Conservation (phyloP, 2,329 filamentous ascomycete species). For the Pezicula neosporulosa region DNA sequence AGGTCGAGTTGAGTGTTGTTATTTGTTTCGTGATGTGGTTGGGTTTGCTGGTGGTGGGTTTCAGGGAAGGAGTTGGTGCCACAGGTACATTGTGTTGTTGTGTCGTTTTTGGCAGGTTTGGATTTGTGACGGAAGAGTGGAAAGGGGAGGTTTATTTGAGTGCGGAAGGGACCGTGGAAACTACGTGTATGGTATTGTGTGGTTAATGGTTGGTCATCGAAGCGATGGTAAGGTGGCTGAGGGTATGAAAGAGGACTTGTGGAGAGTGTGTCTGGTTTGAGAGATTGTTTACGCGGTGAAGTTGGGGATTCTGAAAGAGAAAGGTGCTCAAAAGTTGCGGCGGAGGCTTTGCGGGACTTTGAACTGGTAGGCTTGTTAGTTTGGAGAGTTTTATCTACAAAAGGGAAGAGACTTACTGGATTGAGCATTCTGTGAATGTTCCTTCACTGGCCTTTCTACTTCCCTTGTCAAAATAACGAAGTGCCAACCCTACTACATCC, state of each 20-base stretch:
- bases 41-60: background rate
- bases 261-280: background rate
- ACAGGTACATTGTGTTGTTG: background rate
- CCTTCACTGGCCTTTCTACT: slow-evolving; percentile 8
- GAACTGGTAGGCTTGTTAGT: background rate
- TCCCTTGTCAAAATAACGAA: slow-evolving; percentile 19
- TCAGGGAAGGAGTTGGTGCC: background rate
- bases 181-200: background rate
- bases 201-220: background rate
- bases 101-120: background rate
- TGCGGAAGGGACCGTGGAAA: slow-evolving; percentile 16
- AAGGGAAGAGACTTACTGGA: slow-evolving; percentile 1
- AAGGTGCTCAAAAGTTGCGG: slow-evolving; percentile 5
- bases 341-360: slow-evolving; percentile 5
- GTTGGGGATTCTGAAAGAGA: slow-evolving; percentile 1
- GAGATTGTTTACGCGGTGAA: background rate
- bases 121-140: slow-evolving; percentile 5
- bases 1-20: background rate
- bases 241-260: background rate
- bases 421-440: slow-evolving; percentile 1
- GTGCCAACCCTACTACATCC: slow-evolving; percentile 19
- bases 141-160: slow-evolving; percentile 17
- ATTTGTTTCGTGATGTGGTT: background rate
- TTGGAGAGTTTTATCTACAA: background rate
- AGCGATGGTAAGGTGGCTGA: background rate